Conservation (phyloP, 768 basidiomycete genomes). For the Terana coerulea region DNA sequence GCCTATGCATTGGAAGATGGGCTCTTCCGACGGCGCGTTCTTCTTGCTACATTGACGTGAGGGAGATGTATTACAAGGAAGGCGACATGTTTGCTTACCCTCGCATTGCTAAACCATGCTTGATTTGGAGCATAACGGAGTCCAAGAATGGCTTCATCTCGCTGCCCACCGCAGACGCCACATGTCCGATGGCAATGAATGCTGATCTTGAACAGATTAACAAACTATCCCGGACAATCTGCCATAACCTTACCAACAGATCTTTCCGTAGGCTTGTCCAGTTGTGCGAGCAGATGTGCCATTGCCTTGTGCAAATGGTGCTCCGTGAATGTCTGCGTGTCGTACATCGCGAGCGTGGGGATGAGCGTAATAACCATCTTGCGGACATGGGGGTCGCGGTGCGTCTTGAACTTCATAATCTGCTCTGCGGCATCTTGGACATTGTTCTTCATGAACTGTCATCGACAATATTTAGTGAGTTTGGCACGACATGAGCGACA, state of each 20-base stretch:
- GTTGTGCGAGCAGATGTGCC: constrained; percentile 83
- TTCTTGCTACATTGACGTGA: constrained; percentile 53
- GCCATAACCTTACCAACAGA: constrained; percentile 62
- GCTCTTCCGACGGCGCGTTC: constrained; percentile 89
- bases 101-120: constrained; percentile 79
- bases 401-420: constrained; percentile 83
- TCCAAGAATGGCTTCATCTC: constrained; percentile 97
- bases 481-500: neutral
- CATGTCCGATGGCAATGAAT: constrained; percentile 95
- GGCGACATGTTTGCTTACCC: constrained; percentile 53
- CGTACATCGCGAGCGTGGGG: constrained; percentile 91
- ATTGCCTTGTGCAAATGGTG: constrained; percentile 92
- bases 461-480: too few species aligned
- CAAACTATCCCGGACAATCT: neutral
- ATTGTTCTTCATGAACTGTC: constrained; percentile 81
- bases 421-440: constrained; percentile 87
- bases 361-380: constrained; percentile 96
- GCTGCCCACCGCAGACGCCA: constrained; percentile 85
- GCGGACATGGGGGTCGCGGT: constrained; percentile 83
- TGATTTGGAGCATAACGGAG: constrained; percentile 84
- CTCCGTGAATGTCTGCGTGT: constrained; percentile 87
- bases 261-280: constrained; percentile 86
- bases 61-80: too few species aligned
- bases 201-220: constrained; percentile 35
- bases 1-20: constrained; percentile 96